phyloP scores from a whole-genome alignment of 2,329 filamentous ascomycete genomes.

The Decorospora gaudefroyi region DNA sequence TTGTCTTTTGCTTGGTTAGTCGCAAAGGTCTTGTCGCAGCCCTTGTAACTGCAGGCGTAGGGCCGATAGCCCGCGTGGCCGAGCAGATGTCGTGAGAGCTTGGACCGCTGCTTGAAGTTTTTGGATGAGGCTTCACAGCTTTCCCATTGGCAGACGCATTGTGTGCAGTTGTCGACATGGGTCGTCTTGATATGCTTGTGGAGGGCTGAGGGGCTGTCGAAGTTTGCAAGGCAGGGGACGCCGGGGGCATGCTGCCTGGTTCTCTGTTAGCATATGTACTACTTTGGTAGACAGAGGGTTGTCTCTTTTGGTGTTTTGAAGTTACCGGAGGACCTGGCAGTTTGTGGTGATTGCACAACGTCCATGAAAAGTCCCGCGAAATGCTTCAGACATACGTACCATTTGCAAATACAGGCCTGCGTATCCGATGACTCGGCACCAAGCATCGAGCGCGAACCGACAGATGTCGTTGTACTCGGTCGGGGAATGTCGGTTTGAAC shows the following conservation, averaged over 20 bases:
- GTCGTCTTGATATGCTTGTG: constrained; percentile 45
- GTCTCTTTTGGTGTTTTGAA: too few species aligned
- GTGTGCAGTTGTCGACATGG: constrained; percentile 43
- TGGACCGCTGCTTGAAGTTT: constrained; percentile 49
- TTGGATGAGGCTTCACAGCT: constrained; percentile 41
- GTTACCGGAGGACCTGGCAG: background rate
- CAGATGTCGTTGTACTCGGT: constrained; percentile 15
- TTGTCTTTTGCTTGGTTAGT: constrained; percentile 50
- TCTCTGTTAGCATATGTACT: background rate
- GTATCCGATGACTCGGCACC: constrained; percentile 12
- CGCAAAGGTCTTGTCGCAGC: constrained; percentile 47
- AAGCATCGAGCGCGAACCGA: constrained; percentile 9
- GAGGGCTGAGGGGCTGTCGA: constrained; percentile 35
- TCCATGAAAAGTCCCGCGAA: background rate
- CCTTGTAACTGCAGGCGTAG: constrained; percentile 43
- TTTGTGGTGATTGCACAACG: background rate
- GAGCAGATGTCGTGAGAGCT: constrained; percentile 46
- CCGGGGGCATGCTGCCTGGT: constrained; percentile 33
- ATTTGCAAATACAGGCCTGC: constrained; percentile 37
- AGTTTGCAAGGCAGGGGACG: constrained; percentile 36
- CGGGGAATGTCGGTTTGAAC: constrained; percentile 35
- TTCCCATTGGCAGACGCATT: constrained; percentile 46
- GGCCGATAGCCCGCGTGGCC: constrained; percentile 46
- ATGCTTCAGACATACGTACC: constrained; percentile 20
- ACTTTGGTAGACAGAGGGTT: background rate